A percentile compares a stretch with the other conserved stretches of the same genome.
Evolutionary conservation across 768 basidiomycete genomes (phyloP).

Genomic region (Suillus placidus): DNA sequence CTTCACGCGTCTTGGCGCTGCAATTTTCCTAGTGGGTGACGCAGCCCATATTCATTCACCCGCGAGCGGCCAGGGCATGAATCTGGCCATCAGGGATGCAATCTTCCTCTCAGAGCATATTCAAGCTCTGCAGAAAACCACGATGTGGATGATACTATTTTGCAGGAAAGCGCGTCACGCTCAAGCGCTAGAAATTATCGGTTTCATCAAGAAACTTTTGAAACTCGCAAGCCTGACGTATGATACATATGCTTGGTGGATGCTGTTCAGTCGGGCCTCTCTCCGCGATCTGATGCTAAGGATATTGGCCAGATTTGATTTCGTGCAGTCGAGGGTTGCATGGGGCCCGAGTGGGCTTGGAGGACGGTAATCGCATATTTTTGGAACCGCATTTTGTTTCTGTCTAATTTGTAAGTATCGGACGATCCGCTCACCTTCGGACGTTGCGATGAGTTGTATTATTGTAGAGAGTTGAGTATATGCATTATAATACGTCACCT

Average conservation of each 20-base stretch:
- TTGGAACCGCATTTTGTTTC: not conserved
- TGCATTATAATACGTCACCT: not conserved
- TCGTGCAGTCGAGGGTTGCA: conserved; percentile 19
- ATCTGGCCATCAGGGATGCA: conserved; percentile 59
- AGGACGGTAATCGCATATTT: conserved; percentile 16
- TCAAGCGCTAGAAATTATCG: conserved; percentile 45
- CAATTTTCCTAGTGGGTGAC: conserved; percentile 35
- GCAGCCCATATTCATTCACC: conserved; percentile 58
- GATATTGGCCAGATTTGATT: conserved; percentile 21
- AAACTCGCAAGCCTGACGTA: conserved; percentile 27
- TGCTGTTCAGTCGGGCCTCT: conserved; percentile 29
- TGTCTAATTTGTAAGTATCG: not conserved
- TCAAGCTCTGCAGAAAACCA: conserved; percentile 15
- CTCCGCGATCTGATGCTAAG: conserved; percentile 31
- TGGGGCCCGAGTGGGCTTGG: conserved; percentile 32
- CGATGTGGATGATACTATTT: conserved; percentile 27
- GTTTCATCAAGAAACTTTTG: conserved; percentile 40
- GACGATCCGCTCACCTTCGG: not conserved
- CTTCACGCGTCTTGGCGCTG: conserved; percentile 29
- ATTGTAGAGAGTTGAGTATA: not conserved
- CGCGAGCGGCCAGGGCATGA: conserved; percentile 59
- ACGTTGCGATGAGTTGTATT: not conserved
- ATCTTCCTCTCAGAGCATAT: conserved; percentile 48
- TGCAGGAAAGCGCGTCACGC: conserved; percentile 39
- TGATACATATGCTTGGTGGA: conserved; percentile 21